phyloP scores from a whole-genome alignment of 176 grass and related monocot species.

The Oryza officinalis region DNA sequence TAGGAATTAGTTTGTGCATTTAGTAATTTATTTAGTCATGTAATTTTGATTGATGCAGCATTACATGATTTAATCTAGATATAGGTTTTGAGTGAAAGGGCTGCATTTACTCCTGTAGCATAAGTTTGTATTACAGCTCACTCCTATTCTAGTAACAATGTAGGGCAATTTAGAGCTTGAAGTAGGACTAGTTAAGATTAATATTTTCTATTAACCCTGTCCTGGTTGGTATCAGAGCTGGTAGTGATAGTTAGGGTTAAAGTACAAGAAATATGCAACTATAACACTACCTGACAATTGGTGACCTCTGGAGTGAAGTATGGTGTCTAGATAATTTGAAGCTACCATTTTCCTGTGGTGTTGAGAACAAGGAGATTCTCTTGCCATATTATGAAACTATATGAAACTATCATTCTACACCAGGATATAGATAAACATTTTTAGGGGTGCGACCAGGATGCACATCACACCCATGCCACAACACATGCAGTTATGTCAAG shows the following conservation, averaged over 20 bases:
- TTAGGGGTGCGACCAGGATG: background rate
- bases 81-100: background rate
- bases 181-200: background rate
- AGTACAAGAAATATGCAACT: background rate
- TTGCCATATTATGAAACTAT: background rate
- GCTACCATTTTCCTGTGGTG: background rate
- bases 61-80: background rate
- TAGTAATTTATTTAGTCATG: background rate
- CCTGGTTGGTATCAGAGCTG: background rate
- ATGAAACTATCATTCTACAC: background rate
- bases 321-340: background rate
- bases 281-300: background rate
- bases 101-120: background rate
- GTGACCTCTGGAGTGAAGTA: background rate
- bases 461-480: background rate
- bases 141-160: background rate
- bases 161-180: background rate
- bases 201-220: background rate
- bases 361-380: slow-evolving; percentile 6
- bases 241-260: background rate
- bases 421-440: background rate
- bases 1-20: background rate
- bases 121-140: background rate
- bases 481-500: too few relatives aligned
- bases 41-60: background rate